These are phyloP conservation scores for Beauveria rudraprayagi DNA, from an alignment of 2,329 filamentous ascomycete genomes.

Conservation along the genomic window DNA sequence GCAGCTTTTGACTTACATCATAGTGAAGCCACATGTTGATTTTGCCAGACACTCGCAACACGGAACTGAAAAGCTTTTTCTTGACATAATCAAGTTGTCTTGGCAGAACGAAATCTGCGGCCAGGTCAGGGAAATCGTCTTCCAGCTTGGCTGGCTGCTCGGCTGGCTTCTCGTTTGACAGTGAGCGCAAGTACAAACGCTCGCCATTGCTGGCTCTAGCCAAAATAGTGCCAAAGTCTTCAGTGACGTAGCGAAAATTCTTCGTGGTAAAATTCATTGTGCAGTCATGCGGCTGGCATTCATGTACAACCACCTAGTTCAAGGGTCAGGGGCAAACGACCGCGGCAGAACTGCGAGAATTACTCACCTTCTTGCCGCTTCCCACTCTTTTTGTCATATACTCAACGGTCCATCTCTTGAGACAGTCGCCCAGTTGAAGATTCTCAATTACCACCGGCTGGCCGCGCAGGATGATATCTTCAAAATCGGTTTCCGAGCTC, in stretches of 20 bases:
- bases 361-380: constrained; percentile 47
- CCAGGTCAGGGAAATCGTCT: constrained; percentile 63
- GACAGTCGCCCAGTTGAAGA: constrained; percentile 60
- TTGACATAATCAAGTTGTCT: constrained; percentile 47
- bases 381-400: constrained; percentile 60
- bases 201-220: constrained; percentile 49
- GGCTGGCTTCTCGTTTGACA: constrained; percentile 61
- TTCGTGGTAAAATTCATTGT: constrained; percentile 76
- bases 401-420: constrained; percentile 56
- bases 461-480: constrained; percentile 45
- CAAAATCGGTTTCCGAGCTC: constrained; percentile 48
- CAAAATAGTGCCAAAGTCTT: constrained; percentile 60
- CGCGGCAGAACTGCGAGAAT: background rate
- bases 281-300: constrained; percentile 43
- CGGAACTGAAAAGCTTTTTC: constrained; percentile 66
- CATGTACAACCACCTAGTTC: constrained; percentile 62
- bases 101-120: constrained; percentile 63
- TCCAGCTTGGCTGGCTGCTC: constrained; percentile 61
- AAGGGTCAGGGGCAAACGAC: constrained; percentile 3
- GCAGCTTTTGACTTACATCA: constrained; percentile 48
- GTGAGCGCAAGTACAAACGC: constrained; percentile 67
- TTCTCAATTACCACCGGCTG: constrained; percentile 54
- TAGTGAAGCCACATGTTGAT: constrained; percentile 90
- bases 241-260: constrained; percentile 71
- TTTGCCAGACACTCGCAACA: constrained; percentile 68